A percentile compares a stretch with the other conserved stretches of the same genome.
Conservation (phyloP, 1,284 basidiomycete species). For the Hemileia vastatrix region DNA sequence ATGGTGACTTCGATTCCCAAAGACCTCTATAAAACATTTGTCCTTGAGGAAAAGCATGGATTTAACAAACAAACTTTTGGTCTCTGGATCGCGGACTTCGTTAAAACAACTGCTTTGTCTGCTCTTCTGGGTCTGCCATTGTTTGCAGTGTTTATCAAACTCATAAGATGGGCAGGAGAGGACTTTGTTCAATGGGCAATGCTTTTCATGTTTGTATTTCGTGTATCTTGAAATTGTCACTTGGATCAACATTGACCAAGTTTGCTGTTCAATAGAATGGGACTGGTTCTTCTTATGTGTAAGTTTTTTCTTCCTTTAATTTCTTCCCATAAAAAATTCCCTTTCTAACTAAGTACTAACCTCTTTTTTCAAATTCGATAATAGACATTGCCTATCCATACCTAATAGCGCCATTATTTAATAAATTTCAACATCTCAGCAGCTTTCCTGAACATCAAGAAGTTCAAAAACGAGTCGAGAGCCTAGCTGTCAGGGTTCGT, state of each 20-base stretch:
- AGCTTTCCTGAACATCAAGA: constrained; percentile 18
- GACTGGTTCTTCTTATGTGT: constrained; percentile 18
- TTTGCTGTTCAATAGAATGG: constrained; percentile 5
- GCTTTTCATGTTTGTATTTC: constrained; percentile 59
- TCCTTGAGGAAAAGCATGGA: constrained; percentile 86
- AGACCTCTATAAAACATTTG: constrained; percentile 76
- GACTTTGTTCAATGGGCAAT: constrained; percentile 80
- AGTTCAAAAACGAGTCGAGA: constrained; percentile 16
- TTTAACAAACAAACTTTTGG: constrained; percentile 85
- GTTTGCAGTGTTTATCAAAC: constrained; percentile 71
- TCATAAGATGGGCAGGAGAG: constrained; percentile 87
- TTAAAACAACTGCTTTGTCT: constrained; percentile 69
- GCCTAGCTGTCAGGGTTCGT: constrained; percentile 8
- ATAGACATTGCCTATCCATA: constrained; percentile 13
- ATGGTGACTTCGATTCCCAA: constrained; percentile 60
- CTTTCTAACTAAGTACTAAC: constrained; percentile 28
- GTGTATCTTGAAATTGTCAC: not conserved
- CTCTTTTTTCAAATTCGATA: constrained; percentile 28
- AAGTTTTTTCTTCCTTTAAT: constrained; percentile 31
- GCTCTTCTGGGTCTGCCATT: constrained; percentile 75
- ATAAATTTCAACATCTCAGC: constrained; percentile 15
- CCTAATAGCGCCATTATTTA: constrained; percentile 20
- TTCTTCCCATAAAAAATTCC: not conserved
- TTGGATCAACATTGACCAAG: not conserved
- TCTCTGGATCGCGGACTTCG: constrained; percentile 64